Evolutionary conservation across 768 basidiomycete species (phyloP), one percentile per base, ranked within the genome.

Genomic region (Termitomyces bulborhizus): DNA sequence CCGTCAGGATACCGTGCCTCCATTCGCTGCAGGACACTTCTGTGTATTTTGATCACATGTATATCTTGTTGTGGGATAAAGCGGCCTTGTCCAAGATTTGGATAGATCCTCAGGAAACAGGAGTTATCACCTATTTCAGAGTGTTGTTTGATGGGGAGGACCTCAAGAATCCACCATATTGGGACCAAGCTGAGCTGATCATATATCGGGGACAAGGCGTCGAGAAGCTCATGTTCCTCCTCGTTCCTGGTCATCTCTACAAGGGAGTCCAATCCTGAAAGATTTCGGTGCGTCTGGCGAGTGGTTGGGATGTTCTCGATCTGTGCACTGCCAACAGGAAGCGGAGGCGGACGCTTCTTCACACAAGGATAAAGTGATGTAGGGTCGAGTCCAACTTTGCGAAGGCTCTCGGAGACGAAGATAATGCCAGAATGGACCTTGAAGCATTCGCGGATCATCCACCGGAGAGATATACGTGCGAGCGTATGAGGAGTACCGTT

Each of bases 361-460:
- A 79, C 73, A 24, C 57, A 60, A 11, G 76, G 78, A 60, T 76
- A 75, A 29, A 86, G 74, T 27, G 68, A 74, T 51, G 66, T 49
- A 0, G 74, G 75, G 51, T 84, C 78, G 50, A 85, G 62, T 0
- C 84, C 83, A 18, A 83, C 71, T 18, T 70, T 65, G 9, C 65
- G 66, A 34, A 86, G 74, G 40, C 68, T 68, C 11, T 75, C 69
- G 0, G 76, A 66, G 36, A 79, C 67, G 68, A 88, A 88, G 61
- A 85, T 70, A 42, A 88, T 85, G 0, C 84, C 85, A 0, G 81
- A 75, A 0, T 82, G 70, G 8, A 79, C 65, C 54, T 76, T 76
- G 76, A 88, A 85, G 60, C 79, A 82, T 62, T 89, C 81, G 32
- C 87, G 80, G 31, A 90, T 69, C 86, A 90, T 87, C 88, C 88